These are phyloP conservation scores for Corymbia calophylla DNA, from an alignment of 441 rosid genomes.

Conservation along the genomic window DNA sequence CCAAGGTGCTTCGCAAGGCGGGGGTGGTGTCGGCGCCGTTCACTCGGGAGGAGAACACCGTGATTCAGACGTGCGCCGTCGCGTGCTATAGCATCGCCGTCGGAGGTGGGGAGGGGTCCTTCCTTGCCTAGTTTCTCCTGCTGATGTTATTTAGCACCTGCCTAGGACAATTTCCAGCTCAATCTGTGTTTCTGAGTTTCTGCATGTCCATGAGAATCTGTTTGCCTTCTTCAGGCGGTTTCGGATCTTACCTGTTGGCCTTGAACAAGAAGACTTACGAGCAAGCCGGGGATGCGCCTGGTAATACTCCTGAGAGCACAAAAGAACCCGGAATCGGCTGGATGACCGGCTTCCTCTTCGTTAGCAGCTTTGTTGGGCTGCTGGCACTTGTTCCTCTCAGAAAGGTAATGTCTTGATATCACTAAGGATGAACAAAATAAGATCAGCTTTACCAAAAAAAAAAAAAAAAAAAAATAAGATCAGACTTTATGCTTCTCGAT, in stretches of 20 bases:
- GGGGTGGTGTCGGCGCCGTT: background rate
- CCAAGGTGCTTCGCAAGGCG: background rate
- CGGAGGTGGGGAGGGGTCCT: background rate
- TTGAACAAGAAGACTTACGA: background rate
- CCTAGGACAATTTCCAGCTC: background rate
- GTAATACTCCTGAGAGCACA: background rate
- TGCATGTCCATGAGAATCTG: background rate
- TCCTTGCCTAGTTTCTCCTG: background rate
- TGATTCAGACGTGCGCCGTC: background rate
- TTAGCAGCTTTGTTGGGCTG: background rate
- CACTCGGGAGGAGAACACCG: background rate
- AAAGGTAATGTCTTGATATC: background rate
- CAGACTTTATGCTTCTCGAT: background rate
- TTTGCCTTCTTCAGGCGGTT: background rate
- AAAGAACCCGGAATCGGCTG: background rate
- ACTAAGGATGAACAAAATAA: too few relatives aligned
- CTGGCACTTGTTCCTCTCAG: background rate
- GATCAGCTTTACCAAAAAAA: too few relatives aligned
- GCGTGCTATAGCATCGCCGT: background rate
- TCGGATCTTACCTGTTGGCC: background rate
- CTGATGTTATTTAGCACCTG: background rate
- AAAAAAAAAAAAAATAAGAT: too few relatives aligned
- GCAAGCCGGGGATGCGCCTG: background rate
- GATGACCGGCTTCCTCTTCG: background rate
- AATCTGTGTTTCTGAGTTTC: background rate